Evolutionary conservation across 1,284 basidiomycete species (phyloP), one percentile per base, ranked within the genome.

Genomic region (Retiboletus flavoniger): DNA sequence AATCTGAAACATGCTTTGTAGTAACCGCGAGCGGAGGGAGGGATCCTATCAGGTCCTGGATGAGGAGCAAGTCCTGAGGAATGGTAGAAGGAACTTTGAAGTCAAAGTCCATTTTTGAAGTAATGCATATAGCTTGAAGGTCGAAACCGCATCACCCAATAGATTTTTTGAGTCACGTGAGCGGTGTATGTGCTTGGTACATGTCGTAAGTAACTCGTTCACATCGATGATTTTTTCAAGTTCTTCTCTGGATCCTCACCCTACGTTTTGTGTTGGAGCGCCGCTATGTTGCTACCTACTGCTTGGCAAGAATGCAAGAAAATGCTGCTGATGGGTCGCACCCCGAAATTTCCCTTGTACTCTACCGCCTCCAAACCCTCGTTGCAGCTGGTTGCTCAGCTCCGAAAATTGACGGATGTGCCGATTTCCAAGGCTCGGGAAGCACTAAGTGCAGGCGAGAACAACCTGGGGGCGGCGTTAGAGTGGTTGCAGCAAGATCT

Each of bases 341-440:
- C 26, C 8, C 24, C 45, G 13, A 63, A 53, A 26, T 16, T 16
- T 38, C 28, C 26, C 28, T 39, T 60, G 47, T 80, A 78, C 62
- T 79, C 78, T 26, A 74, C 74, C 13, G 39, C 67, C 19, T 63
- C 72, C 28, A 77, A 85, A 72, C 71, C 78, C 47, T 72, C 86
- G 31, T 77, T 91, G 53, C 85, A 89, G 58, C 85, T 95, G 59
- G 89, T 98, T 58, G 89, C 90, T 3, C 85, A 93, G 71, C 82
- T 98, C 34, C 86, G 95, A 54, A 91, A 89, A 73, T 78, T 79
- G 56, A 89, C 85, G 4, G 83, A 87, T 61, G 92, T 91, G 50
- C 91, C 91, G 13, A 85, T 97, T 65, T 79, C 85, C 44, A 93
- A 95, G 75, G 95, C 95, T 45, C 85, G 89, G 47, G 91, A 96